A percentile compares a stretch with the other conserved stretches of the same genome.
phyloP scores from a whole-genome alignment of 2,329 filamentous ascomycete genomes.

The Penicillium sp. region DNA sequence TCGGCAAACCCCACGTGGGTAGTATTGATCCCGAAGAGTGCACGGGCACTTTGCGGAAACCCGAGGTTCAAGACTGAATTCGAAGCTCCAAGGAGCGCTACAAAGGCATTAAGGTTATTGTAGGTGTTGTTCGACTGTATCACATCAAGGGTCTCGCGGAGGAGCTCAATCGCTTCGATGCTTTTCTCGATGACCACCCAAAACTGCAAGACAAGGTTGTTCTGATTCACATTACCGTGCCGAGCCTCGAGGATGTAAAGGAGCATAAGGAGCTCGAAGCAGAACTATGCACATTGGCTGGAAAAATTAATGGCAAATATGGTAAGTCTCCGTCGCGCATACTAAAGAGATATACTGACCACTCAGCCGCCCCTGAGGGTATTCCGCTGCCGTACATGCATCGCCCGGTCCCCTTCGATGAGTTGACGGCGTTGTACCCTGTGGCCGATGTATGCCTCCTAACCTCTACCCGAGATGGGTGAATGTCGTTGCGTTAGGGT shows the following conservation, averaged over 20 bases:
- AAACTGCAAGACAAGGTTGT: constrained; percentile 93
- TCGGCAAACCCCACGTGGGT: constrained; percentile 89
- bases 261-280: constrained; percentile 91
- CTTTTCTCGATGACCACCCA: constrained; percentile 86
- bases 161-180: constrained; percentile 86
- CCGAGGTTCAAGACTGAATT: constrained; percentile 76
- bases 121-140: constrained; percentile 88
- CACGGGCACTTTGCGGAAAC: constrained; percentile 70
- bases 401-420: constrained; percentile 83
- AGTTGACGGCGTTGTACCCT: constrained; percentile 87
- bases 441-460: constrained; percentile 84
- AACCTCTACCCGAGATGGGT: constrained; percentile 91
- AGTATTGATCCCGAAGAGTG: constrained; percentile 96
- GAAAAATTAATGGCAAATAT: constrained; percentile 90
- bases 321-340: constrained; percentile 41
- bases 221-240: constrained; percentile 88
- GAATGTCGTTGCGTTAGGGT: constrained; percentile 96
- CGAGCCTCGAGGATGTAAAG: constrained; percentile 78
- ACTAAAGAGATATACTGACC: constrained; percentile 11
- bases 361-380: constrained; percentile 77
- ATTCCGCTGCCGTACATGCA: constrained; percentile 96
- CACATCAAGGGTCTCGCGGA: constrained; percentile 97
- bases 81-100: constrained; percentile 75
- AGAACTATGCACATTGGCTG: constrained; percentile 87
- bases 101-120: constrained; percentile 82